Percentiles rank a stretch among this genome's conserved stretches.
Conservation (phyloP, 768 basidiomycete species). For the Amanita exitialis region DNA sequence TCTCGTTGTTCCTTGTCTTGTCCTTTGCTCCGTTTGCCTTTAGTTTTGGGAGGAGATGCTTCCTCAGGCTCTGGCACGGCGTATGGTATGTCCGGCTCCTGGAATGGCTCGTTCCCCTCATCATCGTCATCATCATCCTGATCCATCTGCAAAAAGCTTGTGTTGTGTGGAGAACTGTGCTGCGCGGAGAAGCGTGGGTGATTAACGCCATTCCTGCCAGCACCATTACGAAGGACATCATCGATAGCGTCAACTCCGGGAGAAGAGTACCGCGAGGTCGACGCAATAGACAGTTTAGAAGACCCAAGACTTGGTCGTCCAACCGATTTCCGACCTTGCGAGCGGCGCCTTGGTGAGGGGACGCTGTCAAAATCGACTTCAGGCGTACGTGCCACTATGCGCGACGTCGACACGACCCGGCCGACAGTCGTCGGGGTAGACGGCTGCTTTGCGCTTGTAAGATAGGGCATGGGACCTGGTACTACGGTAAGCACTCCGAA, state of each 20-base stretch:
- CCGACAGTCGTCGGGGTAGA: slow-evolving; percentile 29
- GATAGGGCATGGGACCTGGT: slow-evolving; percentile 31
- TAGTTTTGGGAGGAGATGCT: slow-evolving; percentile 6
- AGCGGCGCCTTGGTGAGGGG: slow-evolving; percentile 42
- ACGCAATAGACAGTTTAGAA: slow-evolving; percentile 26
- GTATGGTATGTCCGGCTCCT: slow-evolving; percentile 12
- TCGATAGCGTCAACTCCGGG: slow-evolving; percentile 18
- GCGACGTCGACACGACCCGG: slow-evolving; percentile 29
- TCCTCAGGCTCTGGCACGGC: slow-evolving; percentile 14
- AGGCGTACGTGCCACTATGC: slow-evolving; percentile 40
- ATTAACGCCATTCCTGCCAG: slow-evolving; percentile 14
- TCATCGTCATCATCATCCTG: slow-evolving; percentile 29
- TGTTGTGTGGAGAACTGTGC: slow-evolving; percentile 20
- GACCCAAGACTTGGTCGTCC: slow-evolving; percentile 27
- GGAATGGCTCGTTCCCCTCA: slow-evolving; percentile 20
- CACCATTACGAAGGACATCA: slow-evolving; percentile 17
- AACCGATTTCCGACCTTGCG: slow-evolving; percentile 19
- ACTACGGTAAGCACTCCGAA: background rate
- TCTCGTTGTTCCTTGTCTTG: slow-evolving; percentile 32
- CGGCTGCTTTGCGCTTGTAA: slow-evolving; percentile 28
- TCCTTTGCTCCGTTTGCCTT: slow-evolving; percentile 12
- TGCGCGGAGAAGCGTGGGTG: slow-evolving; percentile 15
- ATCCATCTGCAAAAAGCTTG: slow-evolving; percentile 39
- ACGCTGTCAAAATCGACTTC: slow-evolving; percentile 53
- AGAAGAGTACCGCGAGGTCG: background rate